These are phyloP conservation scores for Alternaria gansuensis DNA, from an alignment of 2,329 filamentous ascomycete genomes.

Conservation along the genomic window DNA sequence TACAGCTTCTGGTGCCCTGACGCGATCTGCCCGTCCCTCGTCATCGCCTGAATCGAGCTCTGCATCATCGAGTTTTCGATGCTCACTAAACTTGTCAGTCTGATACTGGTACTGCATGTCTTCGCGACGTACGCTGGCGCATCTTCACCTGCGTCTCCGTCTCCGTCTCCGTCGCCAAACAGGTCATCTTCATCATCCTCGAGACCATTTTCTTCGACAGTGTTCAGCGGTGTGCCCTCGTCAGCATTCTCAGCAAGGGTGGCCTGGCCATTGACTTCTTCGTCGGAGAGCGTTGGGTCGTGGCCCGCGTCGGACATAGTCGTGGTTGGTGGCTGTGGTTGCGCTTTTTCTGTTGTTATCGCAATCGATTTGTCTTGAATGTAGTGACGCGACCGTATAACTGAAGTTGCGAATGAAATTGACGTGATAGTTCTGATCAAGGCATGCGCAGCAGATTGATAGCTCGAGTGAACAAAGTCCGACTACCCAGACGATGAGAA, in stretches of 20 bases:
- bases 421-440: slow-evolving; percentile 12
- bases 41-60: slow-evolving; percentile 71
- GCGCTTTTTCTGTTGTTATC: background rate
- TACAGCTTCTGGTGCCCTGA: slow-evolving; percentile 56
- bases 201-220: slow-evolving; percentile 43
- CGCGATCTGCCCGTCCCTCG: slow-evolving; percentile 69
- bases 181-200: slow-evolving; percentile 57
- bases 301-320: slow-evolving; percentile 53
- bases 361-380: background rate
- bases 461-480: slow-evolving; percentile 35
- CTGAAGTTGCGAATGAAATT: background rate
- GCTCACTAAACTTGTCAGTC: slow-evolving; percentile 42
- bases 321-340: slow-evolving; percentile 12
- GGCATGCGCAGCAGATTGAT: slow-evolving; percentile 8
- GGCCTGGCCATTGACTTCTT: slow-evolving; percentile 47
- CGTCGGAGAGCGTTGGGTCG: slow-evolving; percentile 48
- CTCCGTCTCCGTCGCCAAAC: slow-evolving; percentile 56
- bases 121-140: slow-evolving; percentile 40
- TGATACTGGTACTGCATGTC: slow-evolving; percentile 45
- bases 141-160: slow-evolving; percentile 21
- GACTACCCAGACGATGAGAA: slow-evolving; percentile 30
- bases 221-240: slow-evolving; percentile 41
- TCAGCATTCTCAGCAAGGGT: slow-evolving; percentile 45
- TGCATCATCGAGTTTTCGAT: slow-evolving; percentile 67
- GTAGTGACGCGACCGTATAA: slow-evolving; percentile 1